These are phyloP conservation scores for Rhynchospora pubera DNA, from an alignment of 176 grass and related monocot genomes.

Conservation along the genomic window DNA sequence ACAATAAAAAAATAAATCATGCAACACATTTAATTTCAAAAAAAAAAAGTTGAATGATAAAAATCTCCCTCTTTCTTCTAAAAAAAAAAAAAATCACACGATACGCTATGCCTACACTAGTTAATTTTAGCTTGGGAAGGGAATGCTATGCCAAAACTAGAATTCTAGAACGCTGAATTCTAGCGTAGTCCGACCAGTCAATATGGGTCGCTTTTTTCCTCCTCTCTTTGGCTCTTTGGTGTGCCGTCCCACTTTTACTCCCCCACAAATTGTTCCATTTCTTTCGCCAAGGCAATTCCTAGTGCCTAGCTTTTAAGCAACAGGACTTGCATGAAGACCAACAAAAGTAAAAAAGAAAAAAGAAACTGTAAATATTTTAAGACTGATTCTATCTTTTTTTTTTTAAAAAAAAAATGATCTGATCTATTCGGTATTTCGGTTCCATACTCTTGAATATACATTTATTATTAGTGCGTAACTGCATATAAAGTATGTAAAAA, in stretches of 20 bases:
- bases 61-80: too few species aligned
- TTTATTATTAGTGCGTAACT: too few species aligned
- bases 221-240: not conserved
- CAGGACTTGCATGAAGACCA: not conserved
- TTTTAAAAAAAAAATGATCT: too few species aligned
- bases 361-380: not conserved
- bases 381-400: not conserved
- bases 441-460: too few species aligned
- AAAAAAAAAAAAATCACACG: too few species aligned
- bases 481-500: too few species aligned
- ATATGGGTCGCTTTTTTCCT: not conserved
- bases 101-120: too few species aligned
- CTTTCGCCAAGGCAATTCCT: not conserved
- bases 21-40: too few species aligned
- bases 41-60: too few species aligned
- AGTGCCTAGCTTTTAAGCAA: slow-evolving; percentile 21
- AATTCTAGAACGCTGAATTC: not conserved
- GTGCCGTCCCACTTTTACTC: not conserved
- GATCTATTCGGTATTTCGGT: too few species aligned
- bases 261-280: not conserved
- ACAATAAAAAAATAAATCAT: too few species aligned
- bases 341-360: not conserved
- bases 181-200: not conserved
- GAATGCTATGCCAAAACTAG: not conserved
- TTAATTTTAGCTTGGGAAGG: not conserved